These are phyloP conservation scores for Penicillium argentinense DNA, from an alignment of 495 filamentous ascomycete genomes.

Conservation along the genomic window DNA sequence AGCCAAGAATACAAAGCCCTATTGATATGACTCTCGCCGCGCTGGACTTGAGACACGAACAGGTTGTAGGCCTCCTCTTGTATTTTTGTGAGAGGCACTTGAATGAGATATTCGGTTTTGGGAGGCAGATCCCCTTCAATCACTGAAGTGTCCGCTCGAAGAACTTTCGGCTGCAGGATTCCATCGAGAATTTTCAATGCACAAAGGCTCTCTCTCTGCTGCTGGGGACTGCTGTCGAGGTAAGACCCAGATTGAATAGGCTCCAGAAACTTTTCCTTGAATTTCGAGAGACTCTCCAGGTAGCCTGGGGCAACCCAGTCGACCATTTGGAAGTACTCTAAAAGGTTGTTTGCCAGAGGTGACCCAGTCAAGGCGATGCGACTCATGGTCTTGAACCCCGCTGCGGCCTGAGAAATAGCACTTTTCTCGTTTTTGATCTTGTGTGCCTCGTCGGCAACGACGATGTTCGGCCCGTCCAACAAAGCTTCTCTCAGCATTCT, in stretches of 20 bases:
- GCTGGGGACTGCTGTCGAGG: conserved; percentile 52
- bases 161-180: conserved; percentile 75
- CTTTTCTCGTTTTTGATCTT: conserved; percentile 63
- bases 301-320: conserved; percentile 84
- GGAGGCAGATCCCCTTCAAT: conserved; percentile 62
- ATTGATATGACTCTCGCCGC: conserved; percentile 1
- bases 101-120: conserved; percentile 82
- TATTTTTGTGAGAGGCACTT: conserved; percentile 63
- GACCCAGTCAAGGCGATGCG: conserved; percentile 89
- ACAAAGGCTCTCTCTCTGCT: conserved; percentile 59
- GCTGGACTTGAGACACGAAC: conserved; percentile 42
- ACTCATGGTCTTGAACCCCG: conserved; percentile 61
- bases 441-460: conserved; percentile 91
- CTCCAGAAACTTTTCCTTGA: conserved; percentile 63
- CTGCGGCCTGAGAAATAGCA: conserved; percentile 50
- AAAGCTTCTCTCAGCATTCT: conserved; percentile 45
- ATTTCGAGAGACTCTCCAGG: conserved; percentile 64
- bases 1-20: conserved; percentile 52
- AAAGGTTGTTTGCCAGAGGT: conserved; percentile 77
- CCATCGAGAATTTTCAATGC: conserved; percentile 69
- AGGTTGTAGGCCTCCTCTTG: conserved; percentile 64
- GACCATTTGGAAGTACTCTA: conserved; percentile 83
- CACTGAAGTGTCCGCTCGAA: conserved; percentile 68
- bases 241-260: conserved; percentile 74
- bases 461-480: conserved; percentile 63